phyloP scores from a whole-genome alignment of 768 basidiomycete species.

The Mycena crocata region DNA sequence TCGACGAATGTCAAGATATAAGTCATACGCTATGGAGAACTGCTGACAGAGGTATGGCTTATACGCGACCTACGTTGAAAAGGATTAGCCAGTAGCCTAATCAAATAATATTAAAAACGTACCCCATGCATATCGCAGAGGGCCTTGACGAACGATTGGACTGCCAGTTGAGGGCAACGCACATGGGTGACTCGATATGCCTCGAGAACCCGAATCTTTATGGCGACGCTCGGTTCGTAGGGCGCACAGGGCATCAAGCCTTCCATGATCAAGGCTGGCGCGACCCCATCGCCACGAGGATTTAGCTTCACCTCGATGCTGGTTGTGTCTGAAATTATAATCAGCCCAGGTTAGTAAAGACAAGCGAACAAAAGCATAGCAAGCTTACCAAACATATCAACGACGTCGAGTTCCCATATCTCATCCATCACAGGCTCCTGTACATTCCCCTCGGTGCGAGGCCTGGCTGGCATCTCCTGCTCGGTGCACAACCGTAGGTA shows the following conservation, averaged over 20 bases:
- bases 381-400: not conserved
- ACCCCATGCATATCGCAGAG: conserved; percentile 7
- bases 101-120: not conserved
- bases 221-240: conserved; percentile 9
- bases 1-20: conserved; percentile 31
- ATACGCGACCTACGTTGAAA: conserved; percentile 13
- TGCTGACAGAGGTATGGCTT: conserved; percentile 26
- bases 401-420: not conserved
- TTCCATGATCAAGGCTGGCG: not conserved
- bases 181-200: conserved; percentile 17
- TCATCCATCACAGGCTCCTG: not conserved
- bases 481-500: not conserved
- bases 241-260: conserved; percentile 22
- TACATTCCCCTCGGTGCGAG: not conserved
- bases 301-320: not conserved
- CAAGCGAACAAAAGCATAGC: not conserved
- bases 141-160: not conserved
- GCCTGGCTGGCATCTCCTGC: not conserved
- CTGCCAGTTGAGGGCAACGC: not conserved
- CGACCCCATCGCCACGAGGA: not conserved
- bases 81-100: not conserved
- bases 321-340: not conserved
- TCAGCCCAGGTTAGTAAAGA: not conserved
- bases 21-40: conserved; percentile 33
- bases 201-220: conserved; percentile 21